Conservation (phyloP, 2,329 filamentous ascomycete species). For the Ciborinia camelliae region DNA sequence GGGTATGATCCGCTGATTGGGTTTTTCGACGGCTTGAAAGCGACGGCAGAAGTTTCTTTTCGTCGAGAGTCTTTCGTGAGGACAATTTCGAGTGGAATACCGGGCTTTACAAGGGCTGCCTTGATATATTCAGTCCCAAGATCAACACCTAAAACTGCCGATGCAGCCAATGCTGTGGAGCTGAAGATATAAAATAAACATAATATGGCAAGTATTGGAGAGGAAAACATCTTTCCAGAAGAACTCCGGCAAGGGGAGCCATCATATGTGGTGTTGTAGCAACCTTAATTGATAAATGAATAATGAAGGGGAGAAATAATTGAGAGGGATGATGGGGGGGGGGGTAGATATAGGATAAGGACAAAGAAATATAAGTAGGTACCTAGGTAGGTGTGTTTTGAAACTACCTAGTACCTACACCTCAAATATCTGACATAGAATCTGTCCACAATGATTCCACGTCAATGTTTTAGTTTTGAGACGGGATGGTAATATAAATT, state of each 20-base stretch:
- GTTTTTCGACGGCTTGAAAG: constrained; percentile 82
- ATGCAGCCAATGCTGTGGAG: constrained; percentile 39
- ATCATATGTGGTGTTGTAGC: constrained; percentile 29
- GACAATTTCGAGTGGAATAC: constrained; percentile 95
- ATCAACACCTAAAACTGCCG: constrained; percentile 87
- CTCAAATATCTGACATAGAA: constrained; percentile 30
- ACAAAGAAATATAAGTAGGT: constrained; percentile 14
- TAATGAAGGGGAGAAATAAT: constrained; percentile 24
- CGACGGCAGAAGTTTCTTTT: constrained; percentile 87
- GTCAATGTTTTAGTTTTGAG: background rate
- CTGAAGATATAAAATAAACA: constrained; percentile 37
- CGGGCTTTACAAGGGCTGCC: constrained; percentile 91
- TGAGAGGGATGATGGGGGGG: constrained; percentile 9
- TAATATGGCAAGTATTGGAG: constrained; percentile 32
- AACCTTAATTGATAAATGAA: constrained; percentile 32
- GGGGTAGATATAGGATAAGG: background rate
- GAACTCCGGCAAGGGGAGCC: constrained; percentile 27
- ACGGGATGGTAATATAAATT: background rate
- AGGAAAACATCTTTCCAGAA: constrained; percentile 28
- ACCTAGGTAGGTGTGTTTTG: constrained; percentile 19
- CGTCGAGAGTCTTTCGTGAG: constrained; percentile 96
- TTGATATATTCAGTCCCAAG: constrained; percentile 97
- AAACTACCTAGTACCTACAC: constrained; percentile 23
- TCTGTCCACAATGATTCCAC: constrained; percentile 33
- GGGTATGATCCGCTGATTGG: constrained; percentile 67